Conservation (phyloP, 805 yeast species). For the Candida nanaspora region DNA sequence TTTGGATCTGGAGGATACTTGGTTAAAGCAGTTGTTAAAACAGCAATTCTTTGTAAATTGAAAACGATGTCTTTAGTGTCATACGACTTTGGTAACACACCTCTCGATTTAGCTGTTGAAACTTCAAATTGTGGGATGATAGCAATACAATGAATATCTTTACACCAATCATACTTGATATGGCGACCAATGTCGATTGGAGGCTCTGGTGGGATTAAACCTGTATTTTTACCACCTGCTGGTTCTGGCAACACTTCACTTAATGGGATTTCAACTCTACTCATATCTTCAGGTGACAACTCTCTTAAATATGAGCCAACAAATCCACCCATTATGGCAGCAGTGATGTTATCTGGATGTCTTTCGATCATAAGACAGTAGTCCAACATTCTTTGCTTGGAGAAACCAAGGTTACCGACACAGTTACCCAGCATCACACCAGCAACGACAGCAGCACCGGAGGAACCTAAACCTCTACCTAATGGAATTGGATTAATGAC, state of each 20-base stretch:
- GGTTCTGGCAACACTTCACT: slow-evolving; percentile 78
- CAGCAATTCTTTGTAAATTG: slow-evolving; percentile 89
- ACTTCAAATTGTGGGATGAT: slow-evolving; percentile 93
- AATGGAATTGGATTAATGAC: slow-evolving; percentile 90
- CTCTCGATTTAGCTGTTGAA: slow-evolving; percentile 85
- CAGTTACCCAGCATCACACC: slow-evolving; percentile 90
- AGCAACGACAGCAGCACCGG: slow-evolving; percentile 97
- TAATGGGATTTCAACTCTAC: slow-evolving; percentile 75
- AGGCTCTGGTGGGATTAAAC: slow-evolving; percentile 69
- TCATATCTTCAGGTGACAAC: slow-evolving; percentile 61
- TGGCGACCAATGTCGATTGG: slow-evolving; percentile 86
- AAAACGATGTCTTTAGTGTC: slow-evolving; percentile 77
- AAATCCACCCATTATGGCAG: slow-evolving; percentile 99
- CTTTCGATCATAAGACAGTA: slow-evolving; percentile 96
- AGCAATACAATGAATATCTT: slow-evolving; percentile 78
- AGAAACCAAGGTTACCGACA: slow-evolving; percentile 63
- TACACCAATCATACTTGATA: slow-evolving; percentile 77
- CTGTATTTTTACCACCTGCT: slow-evolving; percentile 63
- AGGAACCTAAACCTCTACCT: slow-evolving; percentile 95
- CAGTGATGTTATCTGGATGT: slow-evolving; percentile 97
- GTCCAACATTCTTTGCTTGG: slow-evolving; percentile 81
- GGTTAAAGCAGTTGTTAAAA: slow-evolving; percentile 88
- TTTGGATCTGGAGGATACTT: slow-evolving; percentile 74
- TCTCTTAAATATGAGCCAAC: slow-evolving; percentile 92
- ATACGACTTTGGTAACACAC: slow-evolving; percentile 79